Evolutionary conservation across 1,139 yeast genomes (phyloP), one percentile per base, ranked within the genome.

Genomic region (Geotrichum candidum): DNA sequence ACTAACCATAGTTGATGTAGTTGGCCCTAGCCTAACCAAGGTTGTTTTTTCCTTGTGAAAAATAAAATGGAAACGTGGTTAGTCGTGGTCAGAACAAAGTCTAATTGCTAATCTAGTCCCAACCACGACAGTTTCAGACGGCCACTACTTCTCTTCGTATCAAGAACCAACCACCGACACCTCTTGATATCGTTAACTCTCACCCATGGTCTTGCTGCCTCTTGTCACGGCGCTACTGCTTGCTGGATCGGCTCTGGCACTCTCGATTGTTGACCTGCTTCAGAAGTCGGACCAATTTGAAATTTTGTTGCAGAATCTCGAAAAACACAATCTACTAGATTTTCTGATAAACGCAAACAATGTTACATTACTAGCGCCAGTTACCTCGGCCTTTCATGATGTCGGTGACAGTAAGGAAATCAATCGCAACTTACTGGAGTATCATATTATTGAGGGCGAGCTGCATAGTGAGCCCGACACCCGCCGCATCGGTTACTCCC

Each of bases 281-380:
- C 48, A 41, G 48, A 15, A 23, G 10, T 41, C 48, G 10, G 22
- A 41, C 22, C 48, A 41, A 23, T 41, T 41, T 41, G 48, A 18
- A 15, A 15, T 15, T 41, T 15, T 41, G 3, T 41, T 41, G 22
- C 48, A 41, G 9, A 23, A n/a, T 4, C 22, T 41, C 22, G 48
- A 41, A 41, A 41, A 18, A n/a, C 48, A n/a, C 7, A 41, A 41
- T 41, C 22, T 41, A n/a, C n/a, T 41, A 23, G 48, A 41, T 18
- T 41, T 41, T 41, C 22, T 41, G 23, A 41, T n/a, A 41, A 15
- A 41, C 10, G 74, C 88, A 65, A 76, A 78, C 48, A 88, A 91
- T 71, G 81, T 87, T 59, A 90, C 98, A 0, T 75, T 92, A 23
- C 73, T 90, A 56, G 97, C 97, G 0, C 97, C 98, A 0, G 82